Percentiles rank a stretch among this genome's conserved stretches.
Evolutionary conservation across 2,329 filamentous ascomycete species (phyloP).

Genomic region (Graphiopsis chlorocephala): DNA sequence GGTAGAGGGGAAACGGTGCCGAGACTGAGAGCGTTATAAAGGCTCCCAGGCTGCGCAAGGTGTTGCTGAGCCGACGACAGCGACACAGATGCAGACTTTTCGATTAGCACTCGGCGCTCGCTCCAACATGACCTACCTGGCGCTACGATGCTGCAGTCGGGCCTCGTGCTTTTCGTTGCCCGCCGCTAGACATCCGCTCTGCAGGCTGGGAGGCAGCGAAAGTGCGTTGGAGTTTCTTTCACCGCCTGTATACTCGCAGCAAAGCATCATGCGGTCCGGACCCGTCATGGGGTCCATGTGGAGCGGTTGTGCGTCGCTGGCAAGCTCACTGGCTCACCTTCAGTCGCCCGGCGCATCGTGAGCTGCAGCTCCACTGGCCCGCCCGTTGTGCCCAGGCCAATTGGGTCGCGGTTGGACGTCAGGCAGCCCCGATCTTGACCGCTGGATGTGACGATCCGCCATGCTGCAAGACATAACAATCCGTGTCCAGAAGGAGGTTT

Average conservation of each 20-base stretch:
- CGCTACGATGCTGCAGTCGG: neutral
- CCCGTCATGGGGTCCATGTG: conserved; percentile 11
- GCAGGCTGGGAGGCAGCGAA: conserved; percentile 1
- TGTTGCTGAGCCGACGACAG: conserved; percentile 15
- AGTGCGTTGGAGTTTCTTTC: conserved; percentile 6
- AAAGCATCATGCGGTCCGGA: conserved; percentile 9
- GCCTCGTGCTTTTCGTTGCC: conserved; percentile 8
- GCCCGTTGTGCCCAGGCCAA: conserved; percentile 5
- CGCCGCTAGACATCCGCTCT: neutral
- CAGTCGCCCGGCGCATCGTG: neutral
- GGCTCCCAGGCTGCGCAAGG: neutral
- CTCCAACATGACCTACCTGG: conserved; percentile 11
- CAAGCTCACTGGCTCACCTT: conserved; percentile 2
- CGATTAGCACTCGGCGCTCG: conserved; percentile 6
- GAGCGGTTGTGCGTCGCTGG: conserved; percentile 3
- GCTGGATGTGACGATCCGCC: conserved; percentile 1
- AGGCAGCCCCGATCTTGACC: conserved; percentile 4
- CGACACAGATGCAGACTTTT: conserved; percentile 15
- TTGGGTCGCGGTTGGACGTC: neutral
- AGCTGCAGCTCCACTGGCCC: conserved; percentile 1
- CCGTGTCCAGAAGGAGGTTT: neutral
- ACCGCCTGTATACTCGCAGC: conserved; percentile 11
- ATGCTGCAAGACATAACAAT: conserved; percentile 1
- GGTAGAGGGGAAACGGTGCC: conserved; percentile 4
- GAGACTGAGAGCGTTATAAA: conserved; percentile 7